phyloP scores from a whole-genome alignment of 495 filamentous ascomycete genomes.

The Rostrohypoxylon terebratum region DNA sequence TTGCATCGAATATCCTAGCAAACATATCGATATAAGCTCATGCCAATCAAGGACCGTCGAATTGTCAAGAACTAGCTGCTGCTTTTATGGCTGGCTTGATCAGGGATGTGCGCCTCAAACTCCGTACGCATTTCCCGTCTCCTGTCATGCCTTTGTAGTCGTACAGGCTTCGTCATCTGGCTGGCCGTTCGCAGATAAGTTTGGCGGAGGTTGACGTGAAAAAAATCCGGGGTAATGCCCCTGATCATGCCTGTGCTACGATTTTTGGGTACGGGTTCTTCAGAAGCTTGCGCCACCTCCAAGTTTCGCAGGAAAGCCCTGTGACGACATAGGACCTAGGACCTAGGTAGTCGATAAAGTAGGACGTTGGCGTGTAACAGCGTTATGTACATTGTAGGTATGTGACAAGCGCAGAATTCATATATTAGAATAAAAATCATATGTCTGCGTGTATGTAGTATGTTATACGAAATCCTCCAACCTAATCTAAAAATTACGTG shows the following conservation, averaged over 20 bases:
- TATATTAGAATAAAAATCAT: constrained; percentile 4
- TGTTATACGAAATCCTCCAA: constrained; percentile 16
- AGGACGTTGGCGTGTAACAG: not conserved
- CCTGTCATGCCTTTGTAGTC: constrained; percentile 6
- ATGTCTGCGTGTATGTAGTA: constrained; percentile 5
- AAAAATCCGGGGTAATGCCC: constrained; percentile 46
- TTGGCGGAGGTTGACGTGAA: constrained; percentile 5
- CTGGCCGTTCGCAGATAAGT: constrained; percentile 13
- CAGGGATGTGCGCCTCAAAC: not conserved
- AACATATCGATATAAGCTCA: constrained; percentile 30
- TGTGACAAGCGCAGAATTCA: constrained; percentile 9
- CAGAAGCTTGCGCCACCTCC: constrained; percentile 37
- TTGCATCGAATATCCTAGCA: constrained; percentile 26
- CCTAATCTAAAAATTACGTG: not conserved
- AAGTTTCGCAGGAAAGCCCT: constrained; percentile 22
- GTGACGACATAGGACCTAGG: constrained; percentile 40
- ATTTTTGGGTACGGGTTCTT: constrained; percentile 44
- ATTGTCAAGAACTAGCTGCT: constrained; percentile 20
- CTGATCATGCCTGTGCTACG: constrained; percentile 32
- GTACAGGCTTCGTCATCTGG: constrained; percentile 19
- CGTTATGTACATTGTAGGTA: constrained; percentile 15
- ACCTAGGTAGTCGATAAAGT: constrained; percentile 9
- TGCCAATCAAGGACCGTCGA: constrained; percentile 1
- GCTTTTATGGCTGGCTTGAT: constrained; percentile 21
- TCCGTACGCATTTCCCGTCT: not conserved